phyloP scores from a whole-genome alignment of 1,139 yeast species.

The Zygosaccharomyces pseudobailii region DNA sequence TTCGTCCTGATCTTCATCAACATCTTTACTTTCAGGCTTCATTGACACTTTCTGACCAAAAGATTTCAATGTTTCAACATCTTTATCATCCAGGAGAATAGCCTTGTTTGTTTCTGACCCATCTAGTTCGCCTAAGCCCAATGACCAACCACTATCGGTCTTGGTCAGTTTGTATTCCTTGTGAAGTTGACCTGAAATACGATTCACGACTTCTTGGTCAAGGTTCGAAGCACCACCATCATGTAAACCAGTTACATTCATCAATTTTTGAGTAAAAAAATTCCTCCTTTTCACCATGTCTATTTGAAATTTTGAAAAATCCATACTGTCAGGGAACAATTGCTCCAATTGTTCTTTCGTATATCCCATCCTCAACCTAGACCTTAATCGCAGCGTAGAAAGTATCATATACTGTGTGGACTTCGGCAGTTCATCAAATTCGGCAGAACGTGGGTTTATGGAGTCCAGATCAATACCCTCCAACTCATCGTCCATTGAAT shows the following conservation, averaged over 20 bases:
- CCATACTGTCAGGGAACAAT: constrained; percentile 79
- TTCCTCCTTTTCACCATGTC: constrained; percentile 90
- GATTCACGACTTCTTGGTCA: constrained; percentile 34
- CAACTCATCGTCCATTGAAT: constrained; percentile 59
- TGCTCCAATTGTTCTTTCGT: constrained; percentile 77
- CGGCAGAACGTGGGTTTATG: constrained; percentile 65
- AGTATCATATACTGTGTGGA: constrained; percentile 85
- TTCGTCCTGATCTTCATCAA: constrained; percentile 36
- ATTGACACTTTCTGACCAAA: neutral
- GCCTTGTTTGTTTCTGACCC: constrained; percentile 42
- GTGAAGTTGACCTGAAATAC: constrained; percentile 85
- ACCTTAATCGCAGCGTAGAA: constrained; percentile 74
- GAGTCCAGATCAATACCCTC: constrained; percentile 67
- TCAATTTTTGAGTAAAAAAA: constrained; percentile 77
- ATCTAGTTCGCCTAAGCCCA: constrained; percentile 53
- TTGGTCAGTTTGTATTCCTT: constrained; percentile 70
- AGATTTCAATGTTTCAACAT: constrained; percentile 3
- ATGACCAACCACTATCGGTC: constrained; percentile 82
- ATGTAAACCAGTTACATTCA: constrained; percentile 82
- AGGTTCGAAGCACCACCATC: constrained; percentile 45
- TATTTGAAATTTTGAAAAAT: constrained; percentile 88
- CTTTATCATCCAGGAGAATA: constrained; percentile 41
- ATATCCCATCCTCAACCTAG: constrained; percentile 93
- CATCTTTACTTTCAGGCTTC: constrained; percentile 5
- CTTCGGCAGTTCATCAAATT: constrained; percentile 62